A percentile compares a stretch with the other conserved stretches of the same genome.
Conservation (phyloP, 2,329 filamentous ascomycete species). For the Parascedosporium putredinis region DNA sequence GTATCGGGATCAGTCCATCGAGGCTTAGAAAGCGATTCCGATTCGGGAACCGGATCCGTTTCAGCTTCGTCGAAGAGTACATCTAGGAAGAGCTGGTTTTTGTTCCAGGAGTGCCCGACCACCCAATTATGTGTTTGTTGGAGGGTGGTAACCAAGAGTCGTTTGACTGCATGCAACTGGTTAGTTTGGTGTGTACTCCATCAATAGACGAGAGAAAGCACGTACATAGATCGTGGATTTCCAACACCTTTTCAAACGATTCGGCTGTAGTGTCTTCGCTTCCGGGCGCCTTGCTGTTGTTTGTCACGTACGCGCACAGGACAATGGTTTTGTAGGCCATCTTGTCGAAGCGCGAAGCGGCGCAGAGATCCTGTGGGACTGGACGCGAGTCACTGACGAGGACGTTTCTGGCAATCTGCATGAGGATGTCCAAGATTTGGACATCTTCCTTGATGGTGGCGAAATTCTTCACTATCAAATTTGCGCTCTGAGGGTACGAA, state of each 20-base stretch:
- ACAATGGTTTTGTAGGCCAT: constrained; percentile 57
- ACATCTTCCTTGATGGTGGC: constrained; percentile 50
- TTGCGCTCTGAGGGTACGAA: constrained; percentile 50
- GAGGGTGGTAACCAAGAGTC: constrained; percentile 53
- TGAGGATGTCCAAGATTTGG: constrained; percentile 53
- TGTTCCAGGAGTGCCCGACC: constrained; percentile 57
- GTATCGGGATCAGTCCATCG: constrained; percentile 40
- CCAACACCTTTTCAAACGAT: constrained; percentile 16
- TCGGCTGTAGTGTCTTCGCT: constrained; percentile 36
- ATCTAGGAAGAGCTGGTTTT: constrained; percentile 60
- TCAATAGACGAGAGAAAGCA: neutral
- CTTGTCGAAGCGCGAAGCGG: constrained; percentile 53
- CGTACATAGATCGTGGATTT: constrained; percentile 54
- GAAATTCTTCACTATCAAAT: constrained; percentile 53
- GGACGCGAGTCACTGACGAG: constrained; percentile 50
- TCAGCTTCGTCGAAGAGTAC: constrained; percentile 52
- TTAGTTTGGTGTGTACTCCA: constrained; percentile 13
- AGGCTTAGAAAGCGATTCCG: constrained; percentile 34
- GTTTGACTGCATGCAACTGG: constrained; percentile 45
- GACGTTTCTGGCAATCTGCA: constrained; percentile 56
- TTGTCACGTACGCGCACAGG: constrained; percentile 53
- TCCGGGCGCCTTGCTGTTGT: constrained; percentile 51
- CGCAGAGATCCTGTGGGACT: constrained; percentile 55
- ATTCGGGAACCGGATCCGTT: constrained; percentile 21
- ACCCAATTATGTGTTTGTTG: constrained; percentile 62